Evolutionary conservation across 2,329 filamentous ascomycete genomes (phyloP), one percentile per base, ranked within the genome.

Genomic region (Sporothrix luriei): DNA sequence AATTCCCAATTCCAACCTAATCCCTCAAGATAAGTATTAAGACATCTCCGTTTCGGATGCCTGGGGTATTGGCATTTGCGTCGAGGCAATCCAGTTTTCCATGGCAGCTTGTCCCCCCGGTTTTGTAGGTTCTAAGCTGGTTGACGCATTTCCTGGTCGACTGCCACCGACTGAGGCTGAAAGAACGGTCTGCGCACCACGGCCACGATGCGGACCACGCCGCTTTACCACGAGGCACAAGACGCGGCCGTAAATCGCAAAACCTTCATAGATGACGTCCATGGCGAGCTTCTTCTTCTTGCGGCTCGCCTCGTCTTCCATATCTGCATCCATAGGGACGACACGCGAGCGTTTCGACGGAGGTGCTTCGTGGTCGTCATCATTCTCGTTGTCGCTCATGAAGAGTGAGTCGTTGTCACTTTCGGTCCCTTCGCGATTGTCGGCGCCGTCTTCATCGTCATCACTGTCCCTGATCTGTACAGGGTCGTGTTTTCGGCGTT

Each of bases 211-310:
- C 68, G 76, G 78, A 69, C 75, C 90, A 72, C 90, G 89, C 77
- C 90, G 91, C 79, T 88, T 90, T 76, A 99, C 90, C 10, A 99
- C 91, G 70, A 99, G 84, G 79, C 94, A 98, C 33, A 99, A 83
- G 61, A 97, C 93, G 74, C 93, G 91, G 13, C 95, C 93, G 80
- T 97, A 97, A 76, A 99, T 97, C 75, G 91, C 92, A 80, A 98
- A 98, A 10, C 95, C 94, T 76, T 98, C 93, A 80, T 98, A 99
- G 16, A 89, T 90, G 33, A 94, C 95, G 72, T 91, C 90, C 82
- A 97, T 87, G 24, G 86, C 87, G 75, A 97, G 81, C 79, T 97
- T 98, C 83, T 99, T 97, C 81, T 97, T 96, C 76, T 97, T 91
- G 70, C 91, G 88, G 11, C 78, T 77, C 21, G 43, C 73, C 62